These are phyloP conservation scores for Ophiostoma angusticollis DNA, from an alignment of 2,329 filamentous ascomycete genomes.

Conservation along the genomic window DNA sequence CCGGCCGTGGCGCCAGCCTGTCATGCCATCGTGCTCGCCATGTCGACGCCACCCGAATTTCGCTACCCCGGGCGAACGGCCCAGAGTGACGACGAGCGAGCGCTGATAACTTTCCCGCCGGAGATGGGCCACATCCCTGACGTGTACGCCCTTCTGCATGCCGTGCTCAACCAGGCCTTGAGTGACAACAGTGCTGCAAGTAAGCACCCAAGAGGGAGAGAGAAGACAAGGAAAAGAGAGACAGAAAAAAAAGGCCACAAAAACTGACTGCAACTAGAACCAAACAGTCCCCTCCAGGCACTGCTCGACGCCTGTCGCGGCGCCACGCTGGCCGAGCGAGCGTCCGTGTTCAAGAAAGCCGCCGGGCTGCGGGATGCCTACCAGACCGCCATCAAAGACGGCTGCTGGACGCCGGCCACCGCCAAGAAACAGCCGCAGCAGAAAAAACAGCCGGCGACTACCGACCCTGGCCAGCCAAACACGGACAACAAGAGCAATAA, in stretches of 20 bases:
- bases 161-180: constrained; percentile 3
- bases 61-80: not conserved
- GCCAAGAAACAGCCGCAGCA: not conserved
- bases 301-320: not conserved
- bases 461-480: not conserved
- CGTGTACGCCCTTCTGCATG: constrained; percentile 10
- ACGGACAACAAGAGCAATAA: too few species aligned
- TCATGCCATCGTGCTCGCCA: constrained; percentile 1
- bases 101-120: not conserved
- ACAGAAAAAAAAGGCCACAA: not conserved
- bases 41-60: not conserved
- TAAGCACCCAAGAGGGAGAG: too few species aligned
- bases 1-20: not conserved
- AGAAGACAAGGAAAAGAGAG: not conserved
- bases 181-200: not conserved
- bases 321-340: not conserved
- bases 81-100: not conserved
- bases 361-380: constrained; percentile 3
- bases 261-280: not conserved
- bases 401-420: not conserved
- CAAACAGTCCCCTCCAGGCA: not conserved
- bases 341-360: not conserved
- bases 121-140: constrained; percentile 5
- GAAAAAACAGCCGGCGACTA: not conserved
- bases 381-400: not conserved